These are phyloP conservation scores for Didymella sp. DNA, from an alignment of 2,329 filamentous ascomycete species.

Conservation along the genomic window DNA sequence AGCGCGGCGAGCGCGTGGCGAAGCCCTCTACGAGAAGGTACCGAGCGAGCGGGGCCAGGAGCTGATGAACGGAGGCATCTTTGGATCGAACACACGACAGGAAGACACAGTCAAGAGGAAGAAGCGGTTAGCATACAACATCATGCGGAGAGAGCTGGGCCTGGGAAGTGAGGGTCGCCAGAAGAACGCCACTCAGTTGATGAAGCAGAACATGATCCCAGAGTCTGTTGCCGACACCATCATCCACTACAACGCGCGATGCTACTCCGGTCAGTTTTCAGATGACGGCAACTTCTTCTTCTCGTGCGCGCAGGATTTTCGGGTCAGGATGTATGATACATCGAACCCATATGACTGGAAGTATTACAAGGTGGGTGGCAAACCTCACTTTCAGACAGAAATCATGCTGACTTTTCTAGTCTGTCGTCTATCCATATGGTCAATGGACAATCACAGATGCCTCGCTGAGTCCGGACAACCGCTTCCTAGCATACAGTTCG, in stretches of 20 bases:
- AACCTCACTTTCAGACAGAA: not conserved
- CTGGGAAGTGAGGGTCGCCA: conserved; percentile 65
- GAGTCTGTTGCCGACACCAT: conserved; percentile 80
- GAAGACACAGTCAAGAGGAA: conserved; percentile 64
- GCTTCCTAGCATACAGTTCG: conserved; percentile 88
- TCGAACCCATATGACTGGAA: conserved; percentile 95
- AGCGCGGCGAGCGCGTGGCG: conserved; percentile 56
- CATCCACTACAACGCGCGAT: conserved; percentile 83
- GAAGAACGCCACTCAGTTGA: conserved; percentile 68
- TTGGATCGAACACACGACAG: conserved; percentile 70
- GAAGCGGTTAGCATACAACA: conserved; percentile 67
- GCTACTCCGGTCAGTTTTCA: conserved; percentile 96
- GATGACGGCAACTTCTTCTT: conserved; percentile 98
- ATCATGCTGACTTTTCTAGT: conserved; percentile 55
- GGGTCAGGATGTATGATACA: conserved; percentile 96
- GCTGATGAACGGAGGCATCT: conserved; percentile 82
- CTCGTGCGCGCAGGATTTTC: conserved; percentile 88
- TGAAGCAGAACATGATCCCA: conserved; percentile 80
- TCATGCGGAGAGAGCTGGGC: conserved; percentile 84
- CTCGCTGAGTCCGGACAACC: conserved; percentile 88
- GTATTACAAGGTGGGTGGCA: conserved; percentile 78
- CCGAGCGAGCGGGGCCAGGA: conserved; percentile 78
- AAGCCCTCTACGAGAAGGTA: conserved; percentile 74
- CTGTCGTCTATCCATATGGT: conserved; percentile 81
- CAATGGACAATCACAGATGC: conserved; percentile 98